Base-by-base conservation (phyloP, 1,284 basidiomycete species). In the Heliocybe sulcata region DNA sequence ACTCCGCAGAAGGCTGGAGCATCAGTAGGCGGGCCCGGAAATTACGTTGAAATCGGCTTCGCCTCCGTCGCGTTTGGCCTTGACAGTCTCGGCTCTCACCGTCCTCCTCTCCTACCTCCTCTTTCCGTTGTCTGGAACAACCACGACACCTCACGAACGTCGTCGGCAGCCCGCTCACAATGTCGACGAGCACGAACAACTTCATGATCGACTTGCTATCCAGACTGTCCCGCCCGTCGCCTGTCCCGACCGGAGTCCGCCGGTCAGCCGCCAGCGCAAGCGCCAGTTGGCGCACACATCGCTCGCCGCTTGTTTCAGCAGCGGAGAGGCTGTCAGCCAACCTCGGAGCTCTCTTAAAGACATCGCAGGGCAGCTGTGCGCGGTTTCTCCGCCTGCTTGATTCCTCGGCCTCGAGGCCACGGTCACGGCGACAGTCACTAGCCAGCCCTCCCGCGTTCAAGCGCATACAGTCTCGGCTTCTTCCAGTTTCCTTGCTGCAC, bases 41-140 rank as follows among this genome's bases (percentile, higher is more conserved):
- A 42, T 42, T 42, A 42, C 38, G 38, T 42, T 42, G 38, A 16
- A 20, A 42, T 6, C 16, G 8, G 8, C 38, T 16, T 42, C 38
- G 38, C 38, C 8, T 20, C 38, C 38, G 38, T n/a, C 16, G 38
- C n/a, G 38, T 42, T 42, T 42, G 38, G 38, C 19, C 16, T n/a
- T 42, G 38, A 42, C 38, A 42, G 38, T n/a, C 38, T 20, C 38
- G 38, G 38, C 38, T 42, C 38, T 20, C 38, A 42, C 38, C 38
- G 29, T 31, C 29, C 29, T 31, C 29, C 12, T 31, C 8, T 42
- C 38, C 38, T 42, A 6, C n/a, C 38, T 20, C 38, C 19, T 20
- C 38, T 42, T 42, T 42, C 38, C 38, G 38, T 42, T 42, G 38
- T 42, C 38, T 42, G 38, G 38, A 42, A 42, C 38, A 42, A 42